Conservation (phyloP, 306 rosid genomes). For the Dalbergia cochinchinensis region DNA sequence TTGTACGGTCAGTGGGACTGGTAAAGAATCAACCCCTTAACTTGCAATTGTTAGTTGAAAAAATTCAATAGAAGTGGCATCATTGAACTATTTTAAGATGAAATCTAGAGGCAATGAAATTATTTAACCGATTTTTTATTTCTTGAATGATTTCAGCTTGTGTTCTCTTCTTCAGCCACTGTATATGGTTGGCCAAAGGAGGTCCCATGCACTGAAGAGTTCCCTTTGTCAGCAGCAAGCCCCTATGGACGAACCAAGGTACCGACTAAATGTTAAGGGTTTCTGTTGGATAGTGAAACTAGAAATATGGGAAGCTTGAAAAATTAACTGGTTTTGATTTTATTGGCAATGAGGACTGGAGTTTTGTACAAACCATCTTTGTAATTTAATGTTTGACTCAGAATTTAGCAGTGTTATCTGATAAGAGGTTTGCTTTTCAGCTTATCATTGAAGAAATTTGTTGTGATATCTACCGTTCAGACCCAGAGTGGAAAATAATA, state of each 20-base stretch:
- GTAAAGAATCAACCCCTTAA: background rate
- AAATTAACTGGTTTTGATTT: constrained; percentile 4
- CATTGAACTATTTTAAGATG: constrained; percentile 13
- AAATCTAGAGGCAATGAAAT: constrained; percentile 29
- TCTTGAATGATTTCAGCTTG: constrained; percentile 76
- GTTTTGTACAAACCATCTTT: background rate
- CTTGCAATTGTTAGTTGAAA: background rate
- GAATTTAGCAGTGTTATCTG: constrained; percentile 38
- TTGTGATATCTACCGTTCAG: constrained; percentile 70
- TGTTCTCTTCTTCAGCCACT: constrained; percentile 99
- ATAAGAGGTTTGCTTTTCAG: constrained; percentile 57
- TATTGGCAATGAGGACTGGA: background rate
- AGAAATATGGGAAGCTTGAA: constrained; percentile 2
- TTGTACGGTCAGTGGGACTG: background rate
- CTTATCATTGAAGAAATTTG: constrained; percentile 89
- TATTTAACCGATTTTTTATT: constrained; percentile 35
- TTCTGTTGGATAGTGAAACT: constrained; percentile 15
- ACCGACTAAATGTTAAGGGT: constrained; percentile 15
- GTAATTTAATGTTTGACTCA: constrained; percentile 27
- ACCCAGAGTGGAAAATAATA: constrained; percentile 85
- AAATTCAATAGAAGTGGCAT: constrained; percentile 5
- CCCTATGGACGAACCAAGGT: constrained; percentile 99
- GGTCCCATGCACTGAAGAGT: constrained; percentile 98
- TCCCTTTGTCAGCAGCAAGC: constrained; percentile 79
- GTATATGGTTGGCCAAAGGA: constrained; percentile 98